Percentiles rank a stretch among this genome's conserved stretches.
Evolutionary conservation across 257 asterid species (phyloP).

Genomic region (Lycium ferocissimum): DNA sequence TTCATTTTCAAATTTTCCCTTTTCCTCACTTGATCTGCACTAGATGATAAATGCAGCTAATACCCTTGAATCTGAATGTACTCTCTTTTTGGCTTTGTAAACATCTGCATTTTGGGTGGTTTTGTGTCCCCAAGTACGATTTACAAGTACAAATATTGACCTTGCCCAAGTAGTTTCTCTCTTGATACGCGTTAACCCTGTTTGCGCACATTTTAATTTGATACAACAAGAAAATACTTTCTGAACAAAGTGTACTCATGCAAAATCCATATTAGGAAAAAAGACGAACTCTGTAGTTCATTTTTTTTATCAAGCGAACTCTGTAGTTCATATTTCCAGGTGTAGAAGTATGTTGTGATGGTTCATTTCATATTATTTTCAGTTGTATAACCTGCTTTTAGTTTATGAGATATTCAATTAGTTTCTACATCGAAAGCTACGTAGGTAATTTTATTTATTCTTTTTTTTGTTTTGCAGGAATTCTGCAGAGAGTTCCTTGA

Average conservation of each 20-base stretch:
- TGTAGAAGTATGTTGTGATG: not conserved
- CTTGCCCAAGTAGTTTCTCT: not conserved
- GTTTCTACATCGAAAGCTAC: not conserved
- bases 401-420: slow-evolving; percentile 5
- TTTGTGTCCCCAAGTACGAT: not conserved
- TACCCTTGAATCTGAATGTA: not conserved
- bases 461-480: slow-evolving; percentile 17
- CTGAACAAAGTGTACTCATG: not conserved
- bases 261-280: not conserved
- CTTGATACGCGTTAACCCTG: not conserved
- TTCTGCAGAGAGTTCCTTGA: slow-evolving; percentile 1
- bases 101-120: slow-evolving; percentile 18
- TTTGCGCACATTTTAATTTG: not conserved
- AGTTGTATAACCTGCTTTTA: not conserved
- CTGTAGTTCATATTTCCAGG: not conserved
- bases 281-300: not conserved
- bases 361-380: slow-evolving; percentile 15
- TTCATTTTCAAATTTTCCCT: not conserved
- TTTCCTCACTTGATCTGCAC: not conserved
- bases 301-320: not conserved
- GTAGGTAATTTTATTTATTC: not conserved
- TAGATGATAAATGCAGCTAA: not conserved
- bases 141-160: not conserved
- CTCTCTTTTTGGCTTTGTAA: slow-evolving; percentile 2
- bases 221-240: not conserved